Evolutionary conservation across 2,329 filamentous ascomycete species (phyloP).

Genomic region (Scedosporium apiospermum): DNA sequence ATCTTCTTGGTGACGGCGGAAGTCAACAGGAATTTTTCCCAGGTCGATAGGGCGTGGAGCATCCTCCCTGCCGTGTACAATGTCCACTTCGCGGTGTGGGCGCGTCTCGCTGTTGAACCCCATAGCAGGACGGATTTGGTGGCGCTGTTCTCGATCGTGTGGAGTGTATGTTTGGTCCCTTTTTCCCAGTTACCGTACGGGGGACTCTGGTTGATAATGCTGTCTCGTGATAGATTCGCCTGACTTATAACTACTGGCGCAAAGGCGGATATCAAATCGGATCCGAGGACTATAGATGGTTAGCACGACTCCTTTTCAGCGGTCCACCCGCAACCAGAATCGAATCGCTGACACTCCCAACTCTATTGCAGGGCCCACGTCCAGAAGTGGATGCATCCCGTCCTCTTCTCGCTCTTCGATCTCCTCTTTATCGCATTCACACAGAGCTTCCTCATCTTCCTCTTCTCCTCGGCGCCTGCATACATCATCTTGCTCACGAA

Average conservation of each 20-base stretch:
- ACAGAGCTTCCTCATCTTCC: constrained; percentile 74
- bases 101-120: constrained; percentile 61
- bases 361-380: constrained; percentile 53
- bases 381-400: constrained; percentile 50
- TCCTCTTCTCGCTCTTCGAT: constrained; percentile 76
- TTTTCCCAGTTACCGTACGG: too few relatives aligned
- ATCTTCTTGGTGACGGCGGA: constrained; percentile 71
- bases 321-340: background rate
- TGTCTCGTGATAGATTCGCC: constrained; percentile 46
- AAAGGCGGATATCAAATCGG: constrained; percentile 85
- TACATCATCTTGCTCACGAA: constrained; percentile 73
- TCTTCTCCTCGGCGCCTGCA: constrained; percentile 64
- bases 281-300: constrained; percentile 91
- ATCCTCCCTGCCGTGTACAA: constrained; percentile 82
- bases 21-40: constrained; percentile 89
- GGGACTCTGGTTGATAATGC: background rate
- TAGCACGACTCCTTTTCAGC: constrained; percentile 5
- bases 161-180: constrained; percentile 55
- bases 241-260: constrained; percentile 96
- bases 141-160: constrained; percentile 59
- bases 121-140: constrained; percentile 64
- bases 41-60: constrained; percentile 89
- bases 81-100: constrained; percentile 75
- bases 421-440: constrained; percentile 77
- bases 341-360: background rate